Evolutionary conservation across 257 asterid genomes (phyloP), one percentile per base, ranked within the genome.

Genomic region (Nicotiana knightiana): DNA sequence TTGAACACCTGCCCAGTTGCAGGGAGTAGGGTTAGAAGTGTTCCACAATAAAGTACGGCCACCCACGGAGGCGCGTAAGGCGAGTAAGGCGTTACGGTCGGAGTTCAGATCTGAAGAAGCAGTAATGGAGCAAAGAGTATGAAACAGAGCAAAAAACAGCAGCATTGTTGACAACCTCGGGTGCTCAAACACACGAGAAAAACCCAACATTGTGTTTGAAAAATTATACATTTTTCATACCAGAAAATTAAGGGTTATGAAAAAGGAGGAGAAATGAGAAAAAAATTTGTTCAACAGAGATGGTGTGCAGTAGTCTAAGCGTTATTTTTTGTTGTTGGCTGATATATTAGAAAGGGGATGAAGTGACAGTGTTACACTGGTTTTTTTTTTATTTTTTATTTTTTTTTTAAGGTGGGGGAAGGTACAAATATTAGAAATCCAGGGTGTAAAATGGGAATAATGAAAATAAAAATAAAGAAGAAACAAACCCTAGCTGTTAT

Each of bases 31-130:
- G 43, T 32, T 66, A 51, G 91, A 67, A 57, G 83, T 82, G 88
- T 92, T 91, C 98, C 98, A 93, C 30, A 89, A 77, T 51, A 89
- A 65, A 18, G 95, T 85, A 21, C 97, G 94, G 53, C 98, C 98
- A 76, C 89, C 90, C 11, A 92, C 87, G 37, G 98, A 87, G 81
- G 91, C 24, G 58, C 97, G 97, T 67, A 94, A 86, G 77, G 92
- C 84, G 30, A 94, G 68, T 59, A 94, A 92, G 68, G 97, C 95
- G 64, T 85, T 67, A 33, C 85, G 88, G 89, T 94, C 97, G 65
- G 92, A 28, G 83, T 89, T 43, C 79, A 91, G 89, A 87, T 90
- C 97, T 70, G 91, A 63, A 83, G 87, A 62, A 75, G 46, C n/a
- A 59, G 89, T 21, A 65, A 81, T 5, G 70, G 77, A 26, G 64